Percentiles rank a stretch among this genome's conserved stretches.
Conservation (phyloP, 345 rosid genomes). For the Gossypium rotundifolium region DNA sequence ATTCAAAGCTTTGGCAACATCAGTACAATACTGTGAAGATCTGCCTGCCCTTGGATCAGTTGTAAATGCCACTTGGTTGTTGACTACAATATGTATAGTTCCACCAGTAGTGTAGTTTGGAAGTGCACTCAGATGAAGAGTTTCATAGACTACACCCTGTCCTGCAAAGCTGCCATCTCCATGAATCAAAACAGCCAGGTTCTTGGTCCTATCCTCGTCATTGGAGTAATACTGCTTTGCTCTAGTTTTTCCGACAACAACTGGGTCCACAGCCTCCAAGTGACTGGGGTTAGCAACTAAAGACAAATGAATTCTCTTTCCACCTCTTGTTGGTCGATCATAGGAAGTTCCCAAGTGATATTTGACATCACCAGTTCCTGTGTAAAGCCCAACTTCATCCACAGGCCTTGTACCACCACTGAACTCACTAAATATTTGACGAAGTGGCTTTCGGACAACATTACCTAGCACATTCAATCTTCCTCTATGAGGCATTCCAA, state of each 20-base stretch:
- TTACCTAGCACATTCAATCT: slow-evolving; percentile 73
- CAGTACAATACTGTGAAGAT: slow-evolving; percentile 84
- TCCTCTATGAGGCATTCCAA: slow-evolving; percentile 65
- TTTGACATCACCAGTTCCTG: slow-evolving; percentile 82
- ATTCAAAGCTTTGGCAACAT: slow-evolving; percentile 80
- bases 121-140: slow-evolving; percentile 81
- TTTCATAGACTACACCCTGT: slow-evolving; percentile 84
- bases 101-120: slow-evolving; percentile 77
- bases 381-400: slow-evolving; percentile 77
- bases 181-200: slow-evolving; percentile 71
- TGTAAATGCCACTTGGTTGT: slow-evolving; percentile 85
- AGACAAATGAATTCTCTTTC: slow-evolving; percentile 76
- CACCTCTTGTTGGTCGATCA: slow-evolving; percentile 87
- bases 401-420: slow-evolving; percentile 77
- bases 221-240: slow-evolving; percentile 75
- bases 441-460: slow-evolving; percentile 72
- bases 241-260: slow-evolving; percentile 78
- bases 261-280: slow-evolving; percentile 85
- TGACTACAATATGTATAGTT: slow-evolving; percentile 76
- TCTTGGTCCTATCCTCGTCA: slow-evolving; percentile 57
- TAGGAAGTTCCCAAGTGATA: slow-evolving; percentile 84
- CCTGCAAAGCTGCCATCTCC: slow-evolving; percentile 94
- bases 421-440: slow-evolving; percentile 77
- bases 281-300: slow-evolving; percentile 88
- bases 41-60: slow-evolving; percentile 77